These are phyloP conservation scores for Naganishia vishniacii DNA, from an alignment of 768 basidiomycete species.

Conservation along the genomic window DNA sequence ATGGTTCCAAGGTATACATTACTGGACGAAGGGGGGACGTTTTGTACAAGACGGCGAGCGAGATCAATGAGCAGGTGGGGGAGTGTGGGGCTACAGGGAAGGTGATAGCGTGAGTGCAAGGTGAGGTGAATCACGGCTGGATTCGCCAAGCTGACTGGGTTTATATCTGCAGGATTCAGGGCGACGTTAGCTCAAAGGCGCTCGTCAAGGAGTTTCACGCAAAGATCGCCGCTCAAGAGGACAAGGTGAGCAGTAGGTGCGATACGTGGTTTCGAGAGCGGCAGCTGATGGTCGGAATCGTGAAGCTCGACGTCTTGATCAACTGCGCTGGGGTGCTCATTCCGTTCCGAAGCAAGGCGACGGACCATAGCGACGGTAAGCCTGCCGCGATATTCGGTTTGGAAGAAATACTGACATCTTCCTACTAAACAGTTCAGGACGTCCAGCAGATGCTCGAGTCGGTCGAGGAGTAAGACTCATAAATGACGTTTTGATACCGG, in stretches of 20 bases:
- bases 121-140: not conserved
- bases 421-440: constrained; percentile 33
- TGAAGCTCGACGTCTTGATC: constrained; percentile 35
- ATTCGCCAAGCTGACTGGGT: not conserved
- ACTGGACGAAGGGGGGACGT: constrained; percentile 42
- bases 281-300: not conserved
- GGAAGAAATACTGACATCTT: too few relatives aligned
- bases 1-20: constrained; percentile 48
- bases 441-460: constrained; percentile 40
- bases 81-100: constrained; percentile 28
- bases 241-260: constrained; percentile 29
- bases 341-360: constrained; percentile 29
- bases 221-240: constrained; percentile 34
- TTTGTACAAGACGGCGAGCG: constrained; percentile 33
- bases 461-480: constrained; percentile 39
- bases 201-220: constrained; percentile 33
- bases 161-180: constrained; percentile 29
- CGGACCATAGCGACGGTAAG: constrained; percentile 37
- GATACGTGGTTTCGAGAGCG: not conserved
- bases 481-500: not conserved
- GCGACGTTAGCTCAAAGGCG: constrained; percentile 40
- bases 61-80: constrained; percentile 32
- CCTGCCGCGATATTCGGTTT: constrained; percentile 5
- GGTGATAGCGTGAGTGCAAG: constrained; percentile 34
- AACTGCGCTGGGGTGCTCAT: constrained; percentile 43